phyloP scores from a whole-genome alignment of 768 basidiomycete species.

The Omphalotus guepiniiformis region DNA sequence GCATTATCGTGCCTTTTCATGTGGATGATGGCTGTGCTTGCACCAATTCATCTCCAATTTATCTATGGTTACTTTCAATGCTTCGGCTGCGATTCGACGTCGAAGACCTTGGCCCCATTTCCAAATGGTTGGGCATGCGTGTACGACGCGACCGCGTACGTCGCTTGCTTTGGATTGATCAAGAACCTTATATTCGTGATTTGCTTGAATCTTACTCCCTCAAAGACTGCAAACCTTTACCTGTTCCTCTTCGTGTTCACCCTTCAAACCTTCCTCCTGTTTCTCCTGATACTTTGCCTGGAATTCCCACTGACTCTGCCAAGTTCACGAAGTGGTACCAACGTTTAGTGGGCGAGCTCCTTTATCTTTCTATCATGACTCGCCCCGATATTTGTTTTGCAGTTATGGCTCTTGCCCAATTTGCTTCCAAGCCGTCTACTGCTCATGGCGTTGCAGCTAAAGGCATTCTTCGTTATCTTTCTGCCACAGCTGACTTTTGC shows the following conservation, averaged over 20 bases:
- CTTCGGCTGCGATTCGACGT: too few relatives aligned
- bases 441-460: neutral
- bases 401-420: neutral
- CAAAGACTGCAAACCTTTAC: neutral
- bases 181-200: too few relatives aligned
- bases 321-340: too few relatives aligned
- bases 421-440: neutral
- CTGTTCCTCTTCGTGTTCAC: neutral
- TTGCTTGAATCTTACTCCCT: too few relatives aligned
- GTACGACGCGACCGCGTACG: too few relatives aligned
- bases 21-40: too few relatives aligned
- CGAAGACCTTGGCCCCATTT: too few relatives aligned
- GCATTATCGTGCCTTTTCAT: too few relatives aligned
- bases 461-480: neutral
- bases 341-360: conserved; percentile 8
- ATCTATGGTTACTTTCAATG: too few relatives aligned
- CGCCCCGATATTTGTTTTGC: neutral
- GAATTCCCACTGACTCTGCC: neutral
- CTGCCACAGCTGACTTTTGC: neutral
- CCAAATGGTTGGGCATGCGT: too few relatives aligned
- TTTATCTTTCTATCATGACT: neutral
- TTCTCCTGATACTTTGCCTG: neutral
- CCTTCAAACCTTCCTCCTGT: neutral
- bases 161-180: too few relatives aligned
- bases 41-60: too few relatives aligned